phyloP scores from a whole-genome alignment of 2,329 filamentous ascomycete species.

The Paecilomyces variotii region DNA sequence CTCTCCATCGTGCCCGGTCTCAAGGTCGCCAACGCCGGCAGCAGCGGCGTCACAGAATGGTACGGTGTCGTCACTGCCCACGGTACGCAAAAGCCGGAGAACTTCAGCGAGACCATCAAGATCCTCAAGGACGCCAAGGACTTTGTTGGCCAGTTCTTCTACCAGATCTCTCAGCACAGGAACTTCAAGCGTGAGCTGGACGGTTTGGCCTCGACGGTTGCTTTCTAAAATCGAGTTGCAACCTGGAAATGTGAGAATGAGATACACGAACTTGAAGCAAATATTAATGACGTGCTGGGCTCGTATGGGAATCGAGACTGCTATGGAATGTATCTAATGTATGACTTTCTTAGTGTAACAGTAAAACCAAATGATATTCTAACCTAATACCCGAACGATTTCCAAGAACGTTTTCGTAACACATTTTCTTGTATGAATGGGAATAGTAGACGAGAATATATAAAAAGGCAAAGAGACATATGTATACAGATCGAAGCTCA shows the following conservation, averaged over 20 bases:
- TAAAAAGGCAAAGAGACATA: background rate
- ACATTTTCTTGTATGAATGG: background rate
- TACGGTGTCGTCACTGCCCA: constrained; percentile 70
- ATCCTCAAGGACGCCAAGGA: constrained; percentile 60
- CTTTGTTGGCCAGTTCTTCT: constrained; percentile 65
- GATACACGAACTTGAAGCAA: background rate
- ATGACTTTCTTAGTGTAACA: background rate
- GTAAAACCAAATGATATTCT: background rate
- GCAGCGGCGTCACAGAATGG: constrained; percentile 51
- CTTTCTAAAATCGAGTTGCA: constrained; percentile 47
- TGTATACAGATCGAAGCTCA: background rate
- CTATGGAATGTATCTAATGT: background rate
- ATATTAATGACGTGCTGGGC: background rate
- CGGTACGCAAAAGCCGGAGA: constrained; percentile 44
- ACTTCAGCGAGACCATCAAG: constrained; percentile 53
- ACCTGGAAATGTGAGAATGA: background rate
- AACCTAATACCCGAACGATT: background rate
- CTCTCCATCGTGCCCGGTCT: constrained; percentile 39
- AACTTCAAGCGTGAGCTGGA: constrained; percentile 68
- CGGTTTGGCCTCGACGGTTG: constrained; percentile 58
- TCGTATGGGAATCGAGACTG: background rate
- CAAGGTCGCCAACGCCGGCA: constrained; percentile 40
- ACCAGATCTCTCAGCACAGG: constrained; percentile 61
- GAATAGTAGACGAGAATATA: background rate
- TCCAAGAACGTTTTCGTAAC: background rate